Percentiles rank a stretch among this genome's conserved stretches.
Conservation (phyloP, 306 rosid genomes). For the Cercis canadensis region DNA sequence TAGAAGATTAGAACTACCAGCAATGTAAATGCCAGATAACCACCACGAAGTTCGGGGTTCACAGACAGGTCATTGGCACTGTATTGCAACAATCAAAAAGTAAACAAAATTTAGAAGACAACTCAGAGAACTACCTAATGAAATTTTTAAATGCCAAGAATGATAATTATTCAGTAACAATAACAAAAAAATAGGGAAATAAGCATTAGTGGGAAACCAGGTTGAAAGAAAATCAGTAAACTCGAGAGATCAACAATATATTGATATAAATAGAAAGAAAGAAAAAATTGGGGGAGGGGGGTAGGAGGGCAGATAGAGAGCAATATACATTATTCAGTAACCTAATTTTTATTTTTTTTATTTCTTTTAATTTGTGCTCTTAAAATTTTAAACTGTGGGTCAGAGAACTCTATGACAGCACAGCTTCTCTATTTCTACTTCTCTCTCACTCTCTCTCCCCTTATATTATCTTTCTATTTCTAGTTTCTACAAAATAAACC, state of each 20-base stretch:
- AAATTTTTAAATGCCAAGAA: constrained; percentile 16
- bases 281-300: too few species aligned
- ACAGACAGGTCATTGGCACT: constrained; percentile 83
- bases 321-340: background rate
- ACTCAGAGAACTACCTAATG: constrained; percentile 23
- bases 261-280: background rate
- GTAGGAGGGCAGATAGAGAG: background rate
- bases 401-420: constrained; percentile 15
- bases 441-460: constrained; percentile 4
- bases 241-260: constrained; percentile 7
- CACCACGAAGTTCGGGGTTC: constrained; percentile 75
- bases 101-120: constrained; percentile 20
- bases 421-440: constrained; percentile 8
- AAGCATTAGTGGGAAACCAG: constrained; percentile 17
- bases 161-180: constrained; percentile 15
- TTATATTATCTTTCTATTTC: constrained; percentile 2
- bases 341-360: background rate
- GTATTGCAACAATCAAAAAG: constrained; percentile 38
- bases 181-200: background rate
- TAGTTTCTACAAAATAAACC: constrained; percentile 11
- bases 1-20: constrained; percentile 55
- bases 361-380: background rate
- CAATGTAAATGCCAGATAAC: constrained; percentile 85
- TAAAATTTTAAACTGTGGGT: background rate
- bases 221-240: constrained; percentile 13